These are phyloP conservation scores for Globisporangium spiculum DNA, from an alignment of 352 stramenopile species.

Conservation along the genomic window DNA sequence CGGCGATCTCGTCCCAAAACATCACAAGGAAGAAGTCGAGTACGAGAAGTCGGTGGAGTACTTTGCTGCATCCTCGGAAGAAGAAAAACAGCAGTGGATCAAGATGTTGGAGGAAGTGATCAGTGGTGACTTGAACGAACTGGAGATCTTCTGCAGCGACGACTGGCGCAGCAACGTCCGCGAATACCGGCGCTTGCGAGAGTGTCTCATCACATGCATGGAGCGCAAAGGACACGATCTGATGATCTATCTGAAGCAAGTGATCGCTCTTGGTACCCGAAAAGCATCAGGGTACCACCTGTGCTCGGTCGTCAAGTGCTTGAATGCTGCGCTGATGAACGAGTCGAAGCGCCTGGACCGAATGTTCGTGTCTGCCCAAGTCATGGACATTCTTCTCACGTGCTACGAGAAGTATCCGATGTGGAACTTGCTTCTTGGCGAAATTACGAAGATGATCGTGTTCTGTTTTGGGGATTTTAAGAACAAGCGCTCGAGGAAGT, in stretches of 20 bases:
- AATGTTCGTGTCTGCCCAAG: constrained; percentile 76
- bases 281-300: constrained; percentile 69
- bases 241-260: constrained; percentile 81
- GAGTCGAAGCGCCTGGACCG: constrained; percentile 81
- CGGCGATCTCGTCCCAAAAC: constrained; percentile 8
- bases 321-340: constrained; percentile 71
- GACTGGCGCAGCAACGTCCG: constrained; percentile 88
- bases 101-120: constrained; percentile 67
- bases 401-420: constrained; percentile 84
- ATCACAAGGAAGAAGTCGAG: constrained; percentile 29
- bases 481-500: constrained; percentile 78
- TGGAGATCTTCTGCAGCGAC: constrained; percentile 88
- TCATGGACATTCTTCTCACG: constrained; percentile 64
- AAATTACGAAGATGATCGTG: constrained; percentile 85
- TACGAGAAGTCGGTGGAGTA: constrained; percentile 61
- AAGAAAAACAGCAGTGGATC: constrained; percentile 74
- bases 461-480: constrained; percentile 87
- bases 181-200: constrained; percentile 72
- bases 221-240: constrained; percentile 76
- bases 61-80: constrained; percentile 61
- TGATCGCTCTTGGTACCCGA: constrained; percentile 61
- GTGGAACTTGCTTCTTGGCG: constrained; percentile 69
- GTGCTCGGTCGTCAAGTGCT: constrained; percentile 71
- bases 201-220: constrained; percentile 82
- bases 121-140: constrained; percentile 72